A percentile compares a stretch with the other conserved stretches of the same genome.
Conservation (phyloP, 2,329 filamentous ascomycete species). For the Elsinoe australis region DNA sequence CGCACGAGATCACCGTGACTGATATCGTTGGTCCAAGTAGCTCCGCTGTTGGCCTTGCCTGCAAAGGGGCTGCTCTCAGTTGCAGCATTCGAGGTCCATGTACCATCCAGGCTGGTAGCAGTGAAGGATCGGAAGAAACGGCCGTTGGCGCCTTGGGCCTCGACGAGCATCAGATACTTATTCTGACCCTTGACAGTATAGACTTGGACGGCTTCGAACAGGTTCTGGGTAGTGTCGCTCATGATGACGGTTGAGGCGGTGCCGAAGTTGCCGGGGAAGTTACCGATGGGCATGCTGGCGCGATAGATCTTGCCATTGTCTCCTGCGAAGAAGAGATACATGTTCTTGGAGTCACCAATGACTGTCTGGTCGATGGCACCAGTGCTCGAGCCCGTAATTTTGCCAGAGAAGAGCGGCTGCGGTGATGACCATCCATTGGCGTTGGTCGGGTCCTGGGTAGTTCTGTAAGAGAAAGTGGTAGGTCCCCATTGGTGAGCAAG, state of each 20-base stretch:
- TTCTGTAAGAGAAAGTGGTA: conserved; percentile 53
- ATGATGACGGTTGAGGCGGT: conserved; percentile 43
- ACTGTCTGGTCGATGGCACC: conserved; percentile 56
- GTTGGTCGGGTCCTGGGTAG: conserved; percentile 51
- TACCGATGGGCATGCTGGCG: conserved; percentile 53
- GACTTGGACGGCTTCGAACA: conserved; percentile 61
- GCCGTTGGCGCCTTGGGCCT: conserved; percentile 50
- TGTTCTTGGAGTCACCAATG: conserved; percentile 53
- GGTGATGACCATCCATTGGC: conserved; percentile 49
- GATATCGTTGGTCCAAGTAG: conserved; percentile 60
- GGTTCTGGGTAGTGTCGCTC: conserved; percentile 47
- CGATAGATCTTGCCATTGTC: conserved; percentile 62
- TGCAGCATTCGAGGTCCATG: conserved; percentile 52
- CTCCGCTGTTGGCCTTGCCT: conserved; percentile 58
- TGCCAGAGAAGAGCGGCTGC: conserved; percentile 51
- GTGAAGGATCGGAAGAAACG: conserved; percentile 63
- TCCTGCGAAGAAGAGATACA: conserved; percentile 61
- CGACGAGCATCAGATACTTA: conserved; percentile 61
- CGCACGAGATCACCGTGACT: conserved; percentile 58
- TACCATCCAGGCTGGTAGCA: conserved; percentile 47
- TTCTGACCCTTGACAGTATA: conserved; percentile 51
- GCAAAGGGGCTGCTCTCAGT: conserved; percentile 55
- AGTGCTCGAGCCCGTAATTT: conserved; percentile 44
- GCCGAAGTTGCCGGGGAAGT: conserved; percentile 57
- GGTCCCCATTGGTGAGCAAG: conserved; percentile 59